Base-by-base conservation (phyloP, 495 filamentous ascomycete species). In the Sabuloglossum arenarium region DNA sequence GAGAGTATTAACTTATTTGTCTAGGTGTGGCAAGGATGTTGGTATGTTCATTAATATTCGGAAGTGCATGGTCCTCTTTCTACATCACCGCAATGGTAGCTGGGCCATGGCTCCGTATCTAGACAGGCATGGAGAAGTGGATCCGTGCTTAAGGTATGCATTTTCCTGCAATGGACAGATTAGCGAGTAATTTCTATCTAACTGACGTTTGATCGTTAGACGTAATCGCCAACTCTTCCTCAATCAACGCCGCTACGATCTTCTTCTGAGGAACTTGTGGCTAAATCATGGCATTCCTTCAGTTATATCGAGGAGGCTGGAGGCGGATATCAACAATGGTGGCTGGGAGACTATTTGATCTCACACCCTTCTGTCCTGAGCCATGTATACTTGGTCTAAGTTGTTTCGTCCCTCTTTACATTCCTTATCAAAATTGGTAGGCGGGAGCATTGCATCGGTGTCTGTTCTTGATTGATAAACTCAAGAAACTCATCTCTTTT, bases 11-110 rank as follows among this genome's bases (percentile, higher is more conserved):
- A 42, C 21, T 27, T 19, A 24, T 54, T 5, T 21, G 34, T 45
- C 19, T 58, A 94, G 87, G 61, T 97, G 91, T 67, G 87, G 90
- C 60, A 80, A 80, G 57, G 84, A 86, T 62, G 80, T 91, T 27
- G 91, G 93, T 21, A 67, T 96, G 27, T 97, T 89, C 70, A 84
- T 99, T 68, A 94, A 94, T 66, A 91, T 99, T 63, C 80, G 88
- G 54, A 95, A 95, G 71, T 95, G 93, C 69, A 83, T 77, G 47
- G 80, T 95, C 31, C 76, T 94, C 54, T 94, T 90, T 68, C 69
- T 93, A 53, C 82, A 94, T 68, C 77, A 81, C 60, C 68, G 71
- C n/a, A 80, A 84, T 53, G 91, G 88, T 45, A 88, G 83, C 45
- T 98, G 84, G 72, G 81, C 80, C 61, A 75, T 78, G 39, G 90